phyloP scores from a whole-genome alignment of 257 asterid genomes.

The Nicotiana knightiana region DNA sequence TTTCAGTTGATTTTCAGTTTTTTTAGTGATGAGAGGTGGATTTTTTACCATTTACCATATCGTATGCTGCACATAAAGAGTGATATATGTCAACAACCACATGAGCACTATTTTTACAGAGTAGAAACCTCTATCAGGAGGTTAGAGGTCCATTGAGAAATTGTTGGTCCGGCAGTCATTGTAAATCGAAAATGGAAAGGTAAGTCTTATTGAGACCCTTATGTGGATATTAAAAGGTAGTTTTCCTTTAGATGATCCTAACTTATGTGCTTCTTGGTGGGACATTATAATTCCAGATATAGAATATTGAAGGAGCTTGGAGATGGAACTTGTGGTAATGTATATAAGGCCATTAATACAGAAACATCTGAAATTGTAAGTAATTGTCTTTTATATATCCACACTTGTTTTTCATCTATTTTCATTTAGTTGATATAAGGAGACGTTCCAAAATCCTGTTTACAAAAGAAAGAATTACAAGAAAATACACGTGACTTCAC shows the following conservation, averaged over 20 bases:
- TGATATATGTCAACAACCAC: constrained; percentile 38
- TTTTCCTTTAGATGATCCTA: constrained; percentile 14
- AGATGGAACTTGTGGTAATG: constrained; percentile 87
- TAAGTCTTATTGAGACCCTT: constrained; percentile 19
- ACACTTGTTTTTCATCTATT: neutral
- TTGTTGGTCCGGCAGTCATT: constrained; percentile 18
- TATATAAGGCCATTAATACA: constrained; percentile 75
- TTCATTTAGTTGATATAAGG: neutral
- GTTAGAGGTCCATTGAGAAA: constrained; percentile 52
- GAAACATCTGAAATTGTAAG: constrained; percentile 87
- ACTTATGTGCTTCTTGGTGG: constrained; percentile 13
- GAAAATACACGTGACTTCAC: too few species aligned
- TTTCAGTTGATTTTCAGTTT: constrained; percentile 57
- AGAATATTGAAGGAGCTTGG: constrained; percentile 82
- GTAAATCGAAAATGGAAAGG: constrained; percentile 66
- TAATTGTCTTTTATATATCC: neutral
- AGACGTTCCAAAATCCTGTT: neutral
- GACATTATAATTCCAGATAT: constrained; percentile 43
- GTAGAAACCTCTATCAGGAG: constrained; percentile 56
- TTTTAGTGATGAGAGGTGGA: constrained; percentile 58
- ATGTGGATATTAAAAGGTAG: neutral
- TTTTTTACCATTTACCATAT: constrained; percentile 47
- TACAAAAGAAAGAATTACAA: neutral
- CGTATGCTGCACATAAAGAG: constrained; percentile 45
- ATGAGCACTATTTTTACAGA: constrained; percentile 59